A percentile compares a stretch with the other conserved stretches of the same genome.
phyloP scores from a whole-genome alignment of 2,329 filamentous ascomycete genomes.

The Pyricularia pennisetigena region DNA sequence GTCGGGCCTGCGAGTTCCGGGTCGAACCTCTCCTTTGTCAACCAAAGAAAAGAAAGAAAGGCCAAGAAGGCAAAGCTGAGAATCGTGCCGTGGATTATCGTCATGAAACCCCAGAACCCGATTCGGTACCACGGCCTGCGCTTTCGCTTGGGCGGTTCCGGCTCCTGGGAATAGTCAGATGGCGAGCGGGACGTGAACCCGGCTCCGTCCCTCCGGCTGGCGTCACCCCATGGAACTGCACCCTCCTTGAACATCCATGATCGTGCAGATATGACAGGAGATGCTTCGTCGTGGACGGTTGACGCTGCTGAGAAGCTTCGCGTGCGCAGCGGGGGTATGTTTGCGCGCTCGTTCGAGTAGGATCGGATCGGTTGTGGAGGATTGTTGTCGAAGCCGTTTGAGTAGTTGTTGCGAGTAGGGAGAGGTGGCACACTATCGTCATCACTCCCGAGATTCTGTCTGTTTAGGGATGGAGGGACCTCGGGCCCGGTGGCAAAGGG shows the following conservation, averaged over 20 bases:
- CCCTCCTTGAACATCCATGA: constrained; percentile 3
- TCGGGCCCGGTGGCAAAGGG: background rate
- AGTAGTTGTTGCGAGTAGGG: background rate
- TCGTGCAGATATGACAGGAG: background rate
- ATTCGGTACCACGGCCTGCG: constrained; percentile 5
- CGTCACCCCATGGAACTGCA: background rate
- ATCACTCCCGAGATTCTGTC: background rate
- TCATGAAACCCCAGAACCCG: constrained; percentile 6
- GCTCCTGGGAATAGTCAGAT: background rate
- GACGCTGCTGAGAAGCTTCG: background rate
- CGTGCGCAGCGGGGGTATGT: background rate
- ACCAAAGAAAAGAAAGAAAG: constrained; percentile 13
- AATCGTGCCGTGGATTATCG: constrained; percentile 9
- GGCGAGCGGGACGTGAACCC: background rate
- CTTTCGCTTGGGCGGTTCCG: background rate
- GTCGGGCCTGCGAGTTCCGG: constrained; percentile 7
- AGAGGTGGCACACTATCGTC: background rate
- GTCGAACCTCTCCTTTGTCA: constrained; percentile 8
- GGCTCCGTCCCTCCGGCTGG: background rate
- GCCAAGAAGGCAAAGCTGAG: constrained; percentile 11
- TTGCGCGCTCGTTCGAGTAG: background rate
- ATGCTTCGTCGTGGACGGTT: background rate
- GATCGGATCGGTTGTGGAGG: background rate
- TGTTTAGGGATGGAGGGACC: background rate
- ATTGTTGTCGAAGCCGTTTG: background rate